Evolutionary conservation across 352 stramenopile species (phyloP).

Genomic region (Pythium aphanidermatum): DNA sequence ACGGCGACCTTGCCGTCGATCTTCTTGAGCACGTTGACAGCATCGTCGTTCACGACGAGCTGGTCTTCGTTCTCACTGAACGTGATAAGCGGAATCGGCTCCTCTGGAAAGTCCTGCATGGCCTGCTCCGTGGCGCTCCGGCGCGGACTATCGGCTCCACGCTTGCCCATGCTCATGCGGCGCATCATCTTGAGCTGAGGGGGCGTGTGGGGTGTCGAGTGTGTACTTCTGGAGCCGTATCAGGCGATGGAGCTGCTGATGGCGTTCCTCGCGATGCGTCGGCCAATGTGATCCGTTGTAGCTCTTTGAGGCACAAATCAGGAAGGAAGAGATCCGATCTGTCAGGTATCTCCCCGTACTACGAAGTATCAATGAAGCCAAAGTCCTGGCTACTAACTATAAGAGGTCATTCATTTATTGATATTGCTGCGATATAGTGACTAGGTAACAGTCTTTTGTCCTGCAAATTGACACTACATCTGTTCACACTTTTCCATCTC

Average conservation of each 20-base stretch:
- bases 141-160: slow-evolving; percentile 1
- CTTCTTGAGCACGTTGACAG: slow-evolving; percentile 51
- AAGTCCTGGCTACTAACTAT: no score
- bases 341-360: no score
- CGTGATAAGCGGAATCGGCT: slow-evolving; percentile 80
- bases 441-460: no score
- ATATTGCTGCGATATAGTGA: no score
- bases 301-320: no score
- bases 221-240: no score
- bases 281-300: no score
- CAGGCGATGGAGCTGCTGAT: neutral
- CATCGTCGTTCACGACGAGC: slow-evolving; percentile 77
- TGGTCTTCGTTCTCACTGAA: slow-evolving; percentile 78
- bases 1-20: slow-evolving; percentile 77
- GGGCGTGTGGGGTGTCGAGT: neutral
- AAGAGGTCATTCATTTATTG: no score
- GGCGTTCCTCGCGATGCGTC: neutral
- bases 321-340: no score
- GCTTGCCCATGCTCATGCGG: slow-evolving; percentile 18
- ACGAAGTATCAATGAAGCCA: no score
- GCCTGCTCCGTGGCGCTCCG: slow-evolving; percentile 10
- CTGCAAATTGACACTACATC: no score
- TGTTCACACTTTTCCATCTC: no score
- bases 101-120: slow-evolving; percentile 54
- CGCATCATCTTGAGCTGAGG: slow-evolving; percentile 6